Evolutionary conservation across 2,329 filamentous ascomycete species (phyloP).

Genomic region (Tolypocladium tropicale): DNA sequence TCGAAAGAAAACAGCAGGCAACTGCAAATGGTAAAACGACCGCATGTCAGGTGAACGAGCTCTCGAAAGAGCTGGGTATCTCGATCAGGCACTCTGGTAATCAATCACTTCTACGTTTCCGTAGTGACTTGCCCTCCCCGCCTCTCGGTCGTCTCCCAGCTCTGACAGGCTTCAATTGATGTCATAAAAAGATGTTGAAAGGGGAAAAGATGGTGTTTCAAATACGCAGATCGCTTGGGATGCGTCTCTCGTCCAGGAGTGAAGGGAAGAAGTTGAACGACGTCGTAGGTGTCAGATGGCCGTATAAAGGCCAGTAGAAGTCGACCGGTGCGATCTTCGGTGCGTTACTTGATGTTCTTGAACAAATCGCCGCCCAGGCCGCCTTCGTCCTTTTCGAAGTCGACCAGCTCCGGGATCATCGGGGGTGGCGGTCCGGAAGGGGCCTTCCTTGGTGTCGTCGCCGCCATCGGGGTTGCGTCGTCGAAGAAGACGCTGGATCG

Average conservation of each 20-base stretch:
- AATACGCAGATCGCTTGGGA: conserved; percentile 10
- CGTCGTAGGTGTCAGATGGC: neutral
- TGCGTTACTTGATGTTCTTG: conserved; percentile 45
- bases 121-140: neutral
- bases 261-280: conserved; percentile 11
- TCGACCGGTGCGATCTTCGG: neutral
- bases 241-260: conserved; percentile 14
- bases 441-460: conserved; percentile 17
- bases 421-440: conserved; percentile 43
- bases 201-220: neutral
- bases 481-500: conserved; percentile 34
- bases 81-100: conserved; percentile 19
- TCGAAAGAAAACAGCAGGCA: conserved; percentile 8
- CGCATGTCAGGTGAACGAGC: conserved; percentile 24
- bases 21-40: conserved; percentile 13
- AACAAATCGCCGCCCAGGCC: conserved; percentile 44
- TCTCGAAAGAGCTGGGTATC: conserved; percentile 29
- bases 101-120: conserved; percentile 3
- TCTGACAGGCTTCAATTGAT: neutral
- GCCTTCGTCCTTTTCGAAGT: conserved; percentile 38
- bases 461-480: conserved; percentile 13
- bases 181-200: neutral
- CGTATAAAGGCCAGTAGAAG: neutral
- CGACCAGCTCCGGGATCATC: conserved; percentile 48
- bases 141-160: neutral